Conservation (phyloP, 345 rosid species). For the Citrus maxima region DNA sequence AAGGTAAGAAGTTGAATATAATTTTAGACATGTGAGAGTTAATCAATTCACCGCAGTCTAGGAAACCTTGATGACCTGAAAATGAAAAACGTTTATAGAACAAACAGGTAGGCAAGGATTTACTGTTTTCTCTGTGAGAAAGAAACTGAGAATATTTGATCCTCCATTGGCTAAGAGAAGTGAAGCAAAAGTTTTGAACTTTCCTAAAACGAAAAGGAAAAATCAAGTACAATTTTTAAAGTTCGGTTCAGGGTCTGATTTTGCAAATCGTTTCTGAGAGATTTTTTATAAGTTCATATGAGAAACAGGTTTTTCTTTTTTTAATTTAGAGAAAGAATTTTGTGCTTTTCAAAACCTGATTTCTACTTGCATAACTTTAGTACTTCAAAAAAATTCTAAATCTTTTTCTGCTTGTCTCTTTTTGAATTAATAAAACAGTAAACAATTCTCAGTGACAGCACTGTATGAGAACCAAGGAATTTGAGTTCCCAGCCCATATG, state of each 20-base stretch:
- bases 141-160: not conserved
- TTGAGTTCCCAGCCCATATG: not conserved
- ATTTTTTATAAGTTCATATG: not conserved
- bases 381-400: not conserved
- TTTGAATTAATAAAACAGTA: not conserved
- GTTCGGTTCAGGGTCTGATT: not conserved
- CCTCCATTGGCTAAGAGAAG: not conserved
- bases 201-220: not conserved
- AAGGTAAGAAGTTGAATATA: conserved; percentile 44
- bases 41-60: not conserved
- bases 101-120: not conserved
- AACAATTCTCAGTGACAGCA: not conserved
- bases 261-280: not conserved
- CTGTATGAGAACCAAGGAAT: not conserved
- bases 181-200: not conserved
- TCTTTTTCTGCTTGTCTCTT: not conserved
- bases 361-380: not conserved
- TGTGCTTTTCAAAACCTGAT: not conserved
- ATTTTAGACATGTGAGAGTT: not conserved
- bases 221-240: not conserved
- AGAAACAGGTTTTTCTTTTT: not conserved
- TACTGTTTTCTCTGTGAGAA: not conserved
- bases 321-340: not conserved
- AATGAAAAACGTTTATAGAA: not conserved
- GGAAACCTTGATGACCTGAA: not conserved